Conservation (phyloP, 192 early-diverging fungal species). For the Coemansia umbellata region DNA sequence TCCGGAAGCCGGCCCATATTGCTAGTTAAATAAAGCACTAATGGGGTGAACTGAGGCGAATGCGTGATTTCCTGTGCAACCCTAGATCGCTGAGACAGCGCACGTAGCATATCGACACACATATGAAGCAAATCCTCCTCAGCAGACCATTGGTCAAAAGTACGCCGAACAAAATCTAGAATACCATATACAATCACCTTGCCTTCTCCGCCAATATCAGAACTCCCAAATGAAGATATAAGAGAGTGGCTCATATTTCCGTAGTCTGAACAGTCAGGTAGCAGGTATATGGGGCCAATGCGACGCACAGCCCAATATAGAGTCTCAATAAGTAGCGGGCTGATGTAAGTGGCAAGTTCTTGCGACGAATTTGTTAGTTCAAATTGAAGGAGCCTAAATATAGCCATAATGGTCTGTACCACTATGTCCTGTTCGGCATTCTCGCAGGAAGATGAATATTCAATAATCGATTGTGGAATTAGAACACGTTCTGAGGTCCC, state of each 20-base stretch:
- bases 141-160: conserved; percentile 40
- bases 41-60: conserved; percentile 23
- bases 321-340: conserved; percentile 44
- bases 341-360: conserved; percentile 17
- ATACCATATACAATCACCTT: conserved; percentile 18
- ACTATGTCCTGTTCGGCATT: conserved; percentile 21
- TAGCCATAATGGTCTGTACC: conserved; percentile 35
- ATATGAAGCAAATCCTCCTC: conserved; percentile 46
- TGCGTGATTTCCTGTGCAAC: conserved; percentile 31
- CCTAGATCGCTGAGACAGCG: conserved; percentile 28
- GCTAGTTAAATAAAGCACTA: conserved; percentile 31
- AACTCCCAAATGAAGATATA: conserved; percentile 27
- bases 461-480: conserved; percentile 23
- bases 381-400: conserved; percentile 38
- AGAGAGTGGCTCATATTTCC: conserved; percentile 16
- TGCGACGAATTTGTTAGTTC: conserved; percentile 29
- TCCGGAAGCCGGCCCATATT: conserved; percentile 39
- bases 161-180: conserved; percentile 20
- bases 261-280: conserved; percentile 38
- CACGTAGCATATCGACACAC: conserved; percentile 37
- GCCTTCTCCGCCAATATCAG: conserved; percentile 26
- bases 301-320: conserved; percentile 44
- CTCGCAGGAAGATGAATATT: conserved; percentile 18
- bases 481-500: conserved; percentile 45
- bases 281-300: conserved; percentile 39